Evolutionary conservation across 2,329 filamentous ascomycete species (phyloP).

Genomic region (Fusarium liriodendri): DNA sequence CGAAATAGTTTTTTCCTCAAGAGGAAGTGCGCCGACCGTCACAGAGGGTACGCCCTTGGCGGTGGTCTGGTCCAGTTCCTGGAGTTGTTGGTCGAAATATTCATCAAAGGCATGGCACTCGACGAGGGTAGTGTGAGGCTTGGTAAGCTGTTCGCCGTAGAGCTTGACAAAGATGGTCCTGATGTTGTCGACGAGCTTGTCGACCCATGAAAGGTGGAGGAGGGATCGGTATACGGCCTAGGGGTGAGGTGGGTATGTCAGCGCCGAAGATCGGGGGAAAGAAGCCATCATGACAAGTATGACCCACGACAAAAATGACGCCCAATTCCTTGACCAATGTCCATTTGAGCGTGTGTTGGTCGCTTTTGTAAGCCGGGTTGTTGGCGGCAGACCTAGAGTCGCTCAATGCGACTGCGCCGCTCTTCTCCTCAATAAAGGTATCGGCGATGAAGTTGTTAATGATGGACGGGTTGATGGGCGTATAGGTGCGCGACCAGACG

Average conservation of each 20-base stretch:
- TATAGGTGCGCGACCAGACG: constrained; percentile 92
- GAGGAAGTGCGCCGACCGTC: constrained; percentile 44
- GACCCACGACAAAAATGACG: constrained; percentile 87
- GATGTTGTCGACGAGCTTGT: constrained; percentile 95
- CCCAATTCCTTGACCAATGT: constrained; percentile 91
- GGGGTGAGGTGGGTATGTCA: constrained; percentile 33
- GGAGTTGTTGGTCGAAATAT: constrained; percentile 94
- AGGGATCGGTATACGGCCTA: constrained; percentile 97
- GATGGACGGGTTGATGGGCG: constrained; percentile 80
- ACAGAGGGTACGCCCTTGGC: constrained; percentile 44
- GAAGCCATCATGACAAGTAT: constrained; percentile 34
- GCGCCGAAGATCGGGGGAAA: constrained; percentile 32
- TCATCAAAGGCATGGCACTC: constrained; percentile 85
- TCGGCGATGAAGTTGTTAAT: constrained; percentile 96
- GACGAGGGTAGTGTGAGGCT: constrained; percentile 80
- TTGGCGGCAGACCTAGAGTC: constrained; percentile 68
- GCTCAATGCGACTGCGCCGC: constrained; percentile 69
- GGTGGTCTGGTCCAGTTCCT: constrained; percentile 76
- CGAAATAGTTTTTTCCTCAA: constrained; percentile 50
- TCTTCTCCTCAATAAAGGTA: constrained; percentile 96
- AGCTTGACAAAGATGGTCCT: constrained; percentile 90
- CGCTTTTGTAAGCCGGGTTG: constrained; percentile 84
- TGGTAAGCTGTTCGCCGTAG: constrained; percentile 88
- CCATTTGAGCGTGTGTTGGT: constrained; percentile 96
- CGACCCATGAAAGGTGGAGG: constrained; percentile 95